phyloP scores from a whole-genome alignment of 352 stramenopile genomes.

The Salisapilia sapeloensis region DNA sequence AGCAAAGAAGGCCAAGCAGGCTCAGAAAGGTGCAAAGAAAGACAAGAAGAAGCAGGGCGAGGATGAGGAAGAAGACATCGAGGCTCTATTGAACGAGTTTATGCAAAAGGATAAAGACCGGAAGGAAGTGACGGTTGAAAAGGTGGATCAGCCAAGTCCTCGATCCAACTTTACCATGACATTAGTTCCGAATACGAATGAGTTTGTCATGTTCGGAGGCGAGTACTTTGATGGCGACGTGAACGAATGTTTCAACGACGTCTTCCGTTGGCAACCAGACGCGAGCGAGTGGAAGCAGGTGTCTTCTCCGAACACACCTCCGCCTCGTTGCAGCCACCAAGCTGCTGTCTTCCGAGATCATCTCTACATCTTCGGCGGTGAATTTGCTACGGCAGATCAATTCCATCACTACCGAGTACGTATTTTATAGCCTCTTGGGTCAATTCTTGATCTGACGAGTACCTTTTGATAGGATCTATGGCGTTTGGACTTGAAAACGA shows the following conservation, averaged over 20 bases:
- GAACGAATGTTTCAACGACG: conserved; percentile 93
- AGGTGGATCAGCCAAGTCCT: conserved; percentile 29
- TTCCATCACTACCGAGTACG: conserved; percentile 93
- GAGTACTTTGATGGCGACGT: conserved; percentile 96
- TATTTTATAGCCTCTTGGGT: conserved; percentile 1
- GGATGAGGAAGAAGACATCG: conserved; percentile 68
- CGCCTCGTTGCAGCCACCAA: conserved; percentile 92
- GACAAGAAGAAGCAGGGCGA: conserved; percentile 61
- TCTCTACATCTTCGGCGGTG: conserved; percentile 95
- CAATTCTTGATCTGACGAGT: background rate
- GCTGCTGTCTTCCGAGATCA: conserved; percentile 87
- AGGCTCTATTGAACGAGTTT: conserved; percentile 69
- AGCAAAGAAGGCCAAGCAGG: conserved; percentile 74
- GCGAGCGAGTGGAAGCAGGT: conserved; percentile 80
- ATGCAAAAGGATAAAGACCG: conserved; percentile 56
- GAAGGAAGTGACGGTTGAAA: conserved; percentile 42
- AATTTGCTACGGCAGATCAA: conserved; percentile 92
- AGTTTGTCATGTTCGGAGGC: conserved; percentile 91
- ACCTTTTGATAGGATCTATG: conserved; percentile 54
- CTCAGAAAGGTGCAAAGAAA: conserved; percentile 53
- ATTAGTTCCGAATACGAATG: conserved; percentile 31
- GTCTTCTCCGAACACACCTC: conserved; percentile 74
- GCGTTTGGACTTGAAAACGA: conserved; percentile 86
- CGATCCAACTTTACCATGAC: conserved; percentile 71
- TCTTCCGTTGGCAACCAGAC: conserved; percentile 89